These are phyloP conservation scores for Camellia lanceoleosa DNA, from an alignment of 148 eudicot genomes.

Conservation along the genomic window DNA sequence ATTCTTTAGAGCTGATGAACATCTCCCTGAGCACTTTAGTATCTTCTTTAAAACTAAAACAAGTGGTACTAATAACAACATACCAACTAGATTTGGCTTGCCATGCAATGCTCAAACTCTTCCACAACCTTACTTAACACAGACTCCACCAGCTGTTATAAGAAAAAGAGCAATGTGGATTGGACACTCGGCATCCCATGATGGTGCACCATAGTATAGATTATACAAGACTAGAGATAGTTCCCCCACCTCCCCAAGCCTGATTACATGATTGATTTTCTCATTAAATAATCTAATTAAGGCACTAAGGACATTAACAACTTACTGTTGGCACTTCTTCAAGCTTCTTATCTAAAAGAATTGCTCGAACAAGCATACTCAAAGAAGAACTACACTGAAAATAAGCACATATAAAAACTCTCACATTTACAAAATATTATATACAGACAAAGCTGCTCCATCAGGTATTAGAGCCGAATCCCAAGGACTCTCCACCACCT, in stretches of 20 bases:
- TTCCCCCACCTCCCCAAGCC: background rate
- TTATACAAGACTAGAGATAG: background rate
- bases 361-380: constrained; percentile 75
- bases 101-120: constrained; percentile 81
- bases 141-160: constrained; percentile 75
- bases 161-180: constrained; percentile 9
- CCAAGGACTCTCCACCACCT: constrained; percentile 84
- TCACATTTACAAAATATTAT: constrained; percentile 89
- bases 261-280: no score
- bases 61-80: constrained; percentile 4
- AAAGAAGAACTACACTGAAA: constrained; percentile 76
- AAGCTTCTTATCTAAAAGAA: constrained; percentile 77
- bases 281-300: no score
- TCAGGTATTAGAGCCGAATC: constrained; percentile 74
- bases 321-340: constrained; percentile 93
- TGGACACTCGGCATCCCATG: background rate
- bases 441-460: constrained; percentile 95
- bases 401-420: constrained; percentile 38
- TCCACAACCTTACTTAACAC: constrained; percentile 75
- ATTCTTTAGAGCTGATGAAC: background rate
- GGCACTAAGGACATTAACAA: background rate
- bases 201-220: background rate
- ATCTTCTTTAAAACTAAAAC: background rate
- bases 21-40: background rate
- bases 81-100: constrained; percentile 60